Evolutionary conservation across 306 rosid species (phyloP), one percentile per base, ranked within the genome.

Genomic region (Erythrophleum fordii): DNA sequence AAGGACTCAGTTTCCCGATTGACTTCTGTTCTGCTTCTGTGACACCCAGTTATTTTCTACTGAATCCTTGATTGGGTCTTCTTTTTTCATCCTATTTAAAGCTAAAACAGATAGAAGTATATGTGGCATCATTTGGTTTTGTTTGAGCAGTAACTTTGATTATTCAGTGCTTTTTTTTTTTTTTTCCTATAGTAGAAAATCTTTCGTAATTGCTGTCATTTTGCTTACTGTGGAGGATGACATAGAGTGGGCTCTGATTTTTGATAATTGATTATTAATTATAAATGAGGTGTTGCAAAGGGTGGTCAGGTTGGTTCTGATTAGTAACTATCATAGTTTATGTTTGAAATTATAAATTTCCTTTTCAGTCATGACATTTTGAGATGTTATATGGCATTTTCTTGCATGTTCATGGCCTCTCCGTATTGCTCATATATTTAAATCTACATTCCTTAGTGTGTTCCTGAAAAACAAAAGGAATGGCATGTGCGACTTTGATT

Each of bases 331-430:
- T 65, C 82, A 58, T 85, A 78, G 29, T 89, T 83, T 85, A 69
- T 44, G 67, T 56, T 77, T 85, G 87, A 48, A 90, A 90, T 95
- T 91, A 93, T 92, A 82, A 51, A 81, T 78, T 76, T 80, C 87
- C 94, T 93, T 91, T 95, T 88, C 84, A 76, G 85, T 53, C 71
- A 61, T 85, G 87, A 56, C 78, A 62, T 75, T 82, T 44, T 42
- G 6, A 69, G 8, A 64, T 72, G 56, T 72, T 56, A 73, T 76
- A 60, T 80, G 52, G 48, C 60, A 65, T 65, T 73, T 8, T 67
- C n/a, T 41, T 52, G 78, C 80, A 64, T 18, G 80, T 79, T 71
- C 78, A 69, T 52, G 45, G 75, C 81, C 72, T 74, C 84, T 74
- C 69, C 81, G 69, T 48, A 78, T 70, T 79, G 74, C 14, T 75